Percentiles rank a stretch among this genome's conserved stretches.
Evolutionary conservation across 495 filamentous ascomycete genomes (phyloP).

Genomic region (Penicillium nucicola): DNA sequence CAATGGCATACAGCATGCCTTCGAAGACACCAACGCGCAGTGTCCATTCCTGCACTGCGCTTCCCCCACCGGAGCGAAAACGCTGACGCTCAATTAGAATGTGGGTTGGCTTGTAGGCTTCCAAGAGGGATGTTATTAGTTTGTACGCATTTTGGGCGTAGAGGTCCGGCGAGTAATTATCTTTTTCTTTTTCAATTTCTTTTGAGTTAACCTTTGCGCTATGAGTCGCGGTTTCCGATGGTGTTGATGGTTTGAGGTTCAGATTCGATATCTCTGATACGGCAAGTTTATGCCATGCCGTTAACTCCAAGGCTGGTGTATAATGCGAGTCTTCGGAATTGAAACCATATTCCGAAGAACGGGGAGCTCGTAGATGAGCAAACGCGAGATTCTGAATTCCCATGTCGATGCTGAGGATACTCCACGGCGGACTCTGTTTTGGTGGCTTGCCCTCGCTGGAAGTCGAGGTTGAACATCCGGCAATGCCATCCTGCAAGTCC

Average conservation of each 20-base stretch:
- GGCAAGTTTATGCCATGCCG: conserved; percentile 36
- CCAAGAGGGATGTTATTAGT: conserved; percentile 52
- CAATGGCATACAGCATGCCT: conserved; percentile 78
- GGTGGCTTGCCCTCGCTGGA: neutral
- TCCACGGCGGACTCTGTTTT: conserved; percentile 10
- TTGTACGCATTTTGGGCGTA: conserved; percentile 61
- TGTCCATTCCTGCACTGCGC: conserved; percentile 82
- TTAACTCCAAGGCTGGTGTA: conserved; percentile 12
- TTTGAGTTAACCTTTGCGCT: conserved; percentile 9
- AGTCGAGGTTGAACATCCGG: neutral
- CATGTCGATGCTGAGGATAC: conserved; percentile 82
- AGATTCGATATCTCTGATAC: conserved; percentile 22
- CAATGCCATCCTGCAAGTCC: neutral
- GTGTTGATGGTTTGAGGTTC: neutral
- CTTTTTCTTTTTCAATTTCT: conserved; percentile 15
- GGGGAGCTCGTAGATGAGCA: conserved; percentile 32
- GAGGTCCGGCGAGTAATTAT: conserved; percentile 52
- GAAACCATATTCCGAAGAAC: neutral
- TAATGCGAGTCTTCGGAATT: neutral
- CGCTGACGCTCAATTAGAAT: conserved; percentile 90
- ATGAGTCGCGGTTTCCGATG: neutral
- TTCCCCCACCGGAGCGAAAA: conserved; percentile 64
- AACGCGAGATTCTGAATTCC: conserved; percentile 83
- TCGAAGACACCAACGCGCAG: conserved; percentile 87
- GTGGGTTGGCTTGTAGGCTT: conserved; percentile 56